A percentile compares a stretch with the other conserved stretches of the same genome.
Conservation (phyloP, 345 rosid species). For the Arabidopsis suecica region DNA sequence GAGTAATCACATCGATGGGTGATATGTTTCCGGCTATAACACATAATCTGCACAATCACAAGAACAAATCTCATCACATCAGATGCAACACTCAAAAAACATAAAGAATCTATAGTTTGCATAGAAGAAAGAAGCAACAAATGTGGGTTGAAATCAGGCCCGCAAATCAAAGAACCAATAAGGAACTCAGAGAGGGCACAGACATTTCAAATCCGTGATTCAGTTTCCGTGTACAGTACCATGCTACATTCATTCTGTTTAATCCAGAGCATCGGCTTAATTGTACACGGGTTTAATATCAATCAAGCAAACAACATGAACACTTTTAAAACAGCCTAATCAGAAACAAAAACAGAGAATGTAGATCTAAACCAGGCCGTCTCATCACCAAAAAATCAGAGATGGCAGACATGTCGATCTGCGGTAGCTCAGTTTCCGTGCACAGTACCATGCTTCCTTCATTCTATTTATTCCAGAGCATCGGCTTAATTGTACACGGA, state of each 20-base stretch:
- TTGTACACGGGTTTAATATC: slow-evolving; percentile 25
- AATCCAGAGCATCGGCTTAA: slow-evolving; percentile 67
- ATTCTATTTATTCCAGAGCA: slow-evolving; percentile 54
- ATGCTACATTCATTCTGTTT: slow-evolving; percentile 56
- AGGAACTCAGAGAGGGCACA: slow-evolving; percentile 52
- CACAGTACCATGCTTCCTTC: slow-evolving; percentile 67
- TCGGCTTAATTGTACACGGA: slow-evolving; percentile 54
- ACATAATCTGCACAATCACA: slow-evolving; percentile 64
- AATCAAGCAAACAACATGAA: neutral
- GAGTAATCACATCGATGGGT: slow-evolving; percentile 96
- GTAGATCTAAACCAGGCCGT: slow-evolving; percentile 46
- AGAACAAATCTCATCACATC: neutral
- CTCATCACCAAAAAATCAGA: slow-evolving; percentile 28
- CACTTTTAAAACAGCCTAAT: neutral
- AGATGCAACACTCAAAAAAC: neutral
- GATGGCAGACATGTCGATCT: slow-evolving; percentile 42
- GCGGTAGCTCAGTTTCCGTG: slow-evolving; percentile 46
- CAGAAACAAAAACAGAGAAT: slow-evolving; percentile 8
- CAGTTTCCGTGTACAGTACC: slow-evolving; percentile 60
- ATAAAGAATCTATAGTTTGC: neutral
- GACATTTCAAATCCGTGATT: slow-evolving; percentile 39
- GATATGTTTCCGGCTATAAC: slow-evolving; percentile 97
- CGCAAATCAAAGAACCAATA: slow-evolving; percentile 33
- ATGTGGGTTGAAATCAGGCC: slow-evolving; percentile 46
- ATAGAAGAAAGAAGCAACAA: neutral